These are phyloP conservation scores for Thozetella sp. DNA, from an alignment of 495 filamentous ascomycete genomes.

Conservation along the genomic window DNA sequence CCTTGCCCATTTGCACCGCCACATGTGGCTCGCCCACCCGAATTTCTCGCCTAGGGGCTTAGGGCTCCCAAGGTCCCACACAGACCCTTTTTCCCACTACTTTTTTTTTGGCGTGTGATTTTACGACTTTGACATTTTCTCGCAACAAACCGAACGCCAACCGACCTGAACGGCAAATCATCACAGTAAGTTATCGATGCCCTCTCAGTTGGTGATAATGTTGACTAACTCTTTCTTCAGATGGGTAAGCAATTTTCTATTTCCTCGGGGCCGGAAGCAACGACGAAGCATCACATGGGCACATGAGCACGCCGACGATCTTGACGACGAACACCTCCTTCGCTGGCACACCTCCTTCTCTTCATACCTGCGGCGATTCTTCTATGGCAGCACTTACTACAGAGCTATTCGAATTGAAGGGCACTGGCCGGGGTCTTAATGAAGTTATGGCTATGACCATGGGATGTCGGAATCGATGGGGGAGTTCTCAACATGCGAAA, in stretches of 20 bases:
- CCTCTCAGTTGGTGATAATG: background rate
- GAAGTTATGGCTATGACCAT: too few species aligned
- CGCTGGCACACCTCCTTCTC: background rate
- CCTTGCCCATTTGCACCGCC: slow-evolving; percentile 16
- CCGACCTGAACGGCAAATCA: slow-evolving; percentile 27
- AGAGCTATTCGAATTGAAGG: background rate
- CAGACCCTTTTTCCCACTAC: background rate
- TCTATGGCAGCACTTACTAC: too few species aligned
- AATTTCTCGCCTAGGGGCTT: slow-evolving; percentile 6
- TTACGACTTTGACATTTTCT: background rate
- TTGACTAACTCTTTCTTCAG: slow-evolving; percentile 30
- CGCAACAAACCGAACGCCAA: slow-evolving; percentile 13
- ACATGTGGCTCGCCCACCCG: slow-evolving; percentile 3
- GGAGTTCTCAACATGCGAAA: too few species aligned
- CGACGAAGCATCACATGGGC: background rate
- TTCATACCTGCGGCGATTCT: background rate
- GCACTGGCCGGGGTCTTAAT: background rate
- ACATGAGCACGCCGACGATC: slow-evolving; percentile 4
- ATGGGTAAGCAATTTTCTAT: slow-evolving; percentile 49
- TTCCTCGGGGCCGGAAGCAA: background rate
- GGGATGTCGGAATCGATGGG: too few species aligned
- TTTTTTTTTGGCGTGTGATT: background rate
- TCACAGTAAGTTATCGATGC: slow-evolving; percentile 41
- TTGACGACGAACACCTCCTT: slow-evolving; percentile 7
- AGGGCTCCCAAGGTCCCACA: background rate